Evolutionary conservation across 331 rosid genomes (phyloP), one percentile per base, ranked within the genome.

Genomic region (Ulmus americana): DNA sequence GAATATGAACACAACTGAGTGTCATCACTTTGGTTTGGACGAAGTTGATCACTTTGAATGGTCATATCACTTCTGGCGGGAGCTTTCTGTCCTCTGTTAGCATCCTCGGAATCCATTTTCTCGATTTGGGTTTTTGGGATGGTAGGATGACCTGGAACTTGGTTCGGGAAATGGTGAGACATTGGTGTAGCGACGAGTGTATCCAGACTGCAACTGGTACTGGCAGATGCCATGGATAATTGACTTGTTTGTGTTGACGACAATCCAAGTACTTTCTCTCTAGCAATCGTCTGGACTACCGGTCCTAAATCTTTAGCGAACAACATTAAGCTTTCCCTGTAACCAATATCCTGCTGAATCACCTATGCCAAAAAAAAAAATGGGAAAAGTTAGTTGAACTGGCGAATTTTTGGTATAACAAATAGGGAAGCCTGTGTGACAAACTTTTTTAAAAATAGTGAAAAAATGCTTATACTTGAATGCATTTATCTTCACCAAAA

Each of bases 261-360:
- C 49, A 45, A 71, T 53, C 74, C 85, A 52, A 68, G 79, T 63
- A 83, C 49, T 67, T 83, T 88, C 77, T 56, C 76, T 73, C 62
- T 75, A 6, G 80, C 87, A 52, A 83, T 67, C 46, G 62, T 71
- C 79, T 81, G 81, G 38, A 81, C 91, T 52, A n/a, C 59, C 22
- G 77, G 79, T 75, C 91, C 87, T 71, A 88, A 75, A 75, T 71
- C 89, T 66, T 77, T 81, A 45, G 55, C 80, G 67, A 79, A 88
- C 57, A 69, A 6, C 84, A 72, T 81, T 75, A 88, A 77, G 78
- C 91, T 88, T 53, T 88, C 85, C 60, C 39, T 77, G 72, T 85
- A 85, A 2, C 81, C 59, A 52, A 79, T 44, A 38, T 77, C 85
- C 28, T 70, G 80, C 41, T 70, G 83, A 75, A 42, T 73, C 15